Conservation (phyloP, 495 filamentous ascomycete species). For the Delitschia confertaspora region DNA sequence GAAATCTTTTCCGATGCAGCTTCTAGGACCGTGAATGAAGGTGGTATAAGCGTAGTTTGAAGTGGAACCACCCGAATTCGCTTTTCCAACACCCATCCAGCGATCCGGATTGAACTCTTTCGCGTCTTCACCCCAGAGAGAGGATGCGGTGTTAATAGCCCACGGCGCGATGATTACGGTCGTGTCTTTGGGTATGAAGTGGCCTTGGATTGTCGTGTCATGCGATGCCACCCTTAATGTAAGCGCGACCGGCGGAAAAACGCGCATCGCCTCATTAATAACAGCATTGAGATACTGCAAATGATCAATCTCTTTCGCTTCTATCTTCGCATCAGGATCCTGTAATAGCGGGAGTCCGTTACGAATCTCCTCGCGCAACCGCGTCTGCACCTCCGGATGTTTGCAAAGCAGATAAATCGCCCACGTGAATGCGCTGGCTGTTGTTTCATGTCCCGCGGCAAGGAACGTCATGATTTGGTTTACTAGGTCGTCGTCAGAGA, state of each 20-base stretch:
- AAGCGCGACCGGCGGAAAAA: slow-evolving; percentile 49
- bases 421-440: slow-evolving; percentile 53
- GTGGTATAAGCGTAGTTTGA: slow-evolving; percentile 36
- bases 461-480: slow-evolving; percentile 97
- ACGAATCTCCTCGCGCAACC: slow-evolving; percentile 54
- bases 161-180: slow-evolving; percentile 42
- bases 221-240: slow-evolving; percentile 55
- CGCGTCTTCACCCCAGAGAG: slow-evolving; percentile 37
- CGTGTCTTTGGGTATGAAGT: slow-evolving; percentile 49
- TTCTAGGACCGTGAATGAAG: slow-evolving; percentile 42
- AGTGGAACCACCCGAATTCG: slow-evolving; percentile 36
- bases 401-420: slow-evolving; percentile 50
- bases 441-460: slow-evolving; percentile 81
- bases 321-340: slow-evolving; percentile 39
- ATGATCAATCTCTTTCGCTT: slow-evolving; percentile 44
- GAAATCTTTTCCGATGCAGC: slow-evolving; percentile 53
- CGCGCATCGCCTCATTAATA: slow-evolving; percentile 51
- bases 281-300: slow-evolving; percentile 54
- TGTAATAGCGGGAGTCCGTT: slow-evolving; percentile 50
- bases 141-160: slow-evolving; percentile 33
- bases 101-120: slow-evolving; percentile 40
- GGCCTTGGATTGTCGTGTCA: slow-evolving; percentile 55
- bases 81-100: slow-evolving; percentile 31
- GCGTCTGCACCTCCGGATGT: slow-evolving; percentile 47
- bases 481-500: slow-evolving; percentile 69